These are phyloP conservation scores for Nadsonia fulvescens DNA, from an alignment of 805 yeast species.

Conservation along the genomic window DNA sequence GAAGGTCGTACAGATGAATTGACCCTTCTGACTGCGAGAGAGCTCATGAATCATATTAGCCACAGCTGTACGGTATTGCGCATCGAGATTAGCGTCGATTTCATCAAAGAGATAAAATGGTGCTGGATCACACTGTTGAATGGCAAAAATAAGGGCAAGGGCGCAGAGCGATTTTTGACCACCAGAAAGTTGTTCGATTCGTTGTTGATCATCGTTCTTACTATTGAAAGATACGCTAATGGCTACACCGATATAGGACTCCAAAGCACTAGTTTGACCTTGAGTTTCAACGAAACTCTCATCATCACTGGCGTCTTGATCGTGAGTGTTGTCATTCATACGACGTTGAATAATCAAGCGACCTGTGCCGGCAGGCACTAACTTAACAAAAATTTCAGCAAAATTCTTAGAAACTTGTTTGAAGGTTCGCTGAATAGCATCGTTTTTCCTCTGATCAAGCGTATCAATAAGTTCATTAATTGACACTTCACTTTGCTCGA, in stretches of 20 bases:
- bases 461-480: conserved; percentile 54
- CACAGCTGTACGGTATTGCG: conserved; percentile 78
- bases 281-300: conserved; percentile 10
- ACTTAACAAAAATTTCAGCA: conserved; percentile 50
- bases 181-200: conserved; percentile 84
- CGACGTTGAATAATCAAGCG: conserved; percentile 44
- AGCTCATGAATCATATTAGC: conserved; percentile 55
- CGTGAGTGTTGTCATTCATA: conserved; percentile 12
- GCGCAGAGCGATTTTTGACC: conserved; percentile 98
- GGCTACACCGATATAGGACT: conserved; percentile 53
- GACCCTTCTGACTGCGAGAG: conserved; percentile 40
- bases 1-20: conserved; percentile 92
- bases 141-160: conserved; percentile 78
- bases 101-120: conserved; percentile 94
- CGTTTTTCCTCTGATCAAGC: conserved; percentile 61
- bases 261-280: conserved; percentile 8
- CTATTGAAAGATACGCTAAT: conserved; percentile 83
- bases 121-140: conserved; percentile 90
- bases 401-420: conserved; percentile 59
- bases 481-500: conserved; percentile 50
- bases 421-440: conserved; percentile 67
- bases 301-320: conserved; percentile 13
- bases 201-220: conserved; percentile 64
- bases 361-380: conserved; percentile 77
- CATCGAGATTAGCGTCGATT: conserved; percentile 87